Percentiles rank a stretch among this genome's conserved stretches.
phyloP scores from a whole-genome alignment of 148 eudicot species.

The Spergularia bocconei region DNA sequence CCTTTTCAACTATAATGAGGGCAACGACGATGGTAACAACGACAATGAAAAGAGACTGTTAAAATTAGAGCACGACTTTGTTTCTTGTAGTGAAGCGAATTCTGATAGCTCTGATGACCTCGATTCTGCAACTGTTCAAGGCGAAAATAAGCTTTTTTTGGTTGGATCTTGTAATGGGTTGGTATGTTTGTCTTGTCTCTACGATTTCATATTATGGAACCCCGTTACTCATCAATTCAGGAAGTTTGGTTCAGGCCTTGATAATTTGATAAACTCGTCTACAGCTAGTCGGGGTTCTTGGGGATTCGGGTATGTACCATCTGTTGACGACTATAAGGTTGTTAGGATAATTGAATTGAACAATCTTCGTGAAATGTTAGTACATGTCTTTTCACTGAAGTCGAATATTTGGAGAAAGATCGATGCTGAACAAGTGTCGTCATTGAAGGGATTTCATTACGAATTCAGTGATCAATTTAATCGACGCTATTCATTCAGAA shows the following conservation, averaged over 20 bases:
- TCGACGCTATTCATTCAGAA: too few relatives aligned
- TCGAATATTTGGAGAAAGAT: slow-evolving; percentile 11
- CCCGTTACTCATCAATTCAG: not conserved
- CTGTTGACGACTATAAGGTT: slow-evolving; percentile 11
- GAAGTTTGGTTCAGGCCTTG: not conserved
- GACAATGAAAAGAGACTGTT: too few relatives aligned
- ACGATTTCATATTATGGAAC: slow-evolving; percentile 10
- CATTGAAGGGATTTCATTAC: not conserved
- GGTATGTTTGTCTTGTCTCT: slow-evolving; percentile 13
- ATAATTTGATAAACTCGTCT: not conserved
- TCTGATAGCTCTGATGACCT: too few relatives aligned
- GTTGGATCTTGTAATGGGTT: slow-evolving; percentile 21
- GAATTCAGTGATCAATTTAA: too few relatives aligned
- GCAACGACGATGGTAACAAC: not conserved
- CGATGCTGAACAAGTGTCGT: not conserved
- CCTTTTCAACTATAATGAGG: not conserved
- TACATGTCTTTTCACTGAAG: slow-evolving; percentile 15
- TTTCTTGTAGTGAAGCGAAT: too few relatives aligned
- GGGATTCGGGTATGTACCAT: slow-evolving; percentile 19
- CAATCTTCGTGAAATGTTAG: not conserved
- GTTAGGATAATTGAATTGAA: slow-evolving; percentile 6
- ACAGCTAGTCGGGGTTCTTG: not conserved
- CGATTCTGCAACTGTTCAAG: too few relatives aligned
- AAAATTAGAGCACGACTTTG: not conserved
- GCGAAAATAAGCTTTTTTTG: not conserved